Base-by-base conservation (phyloP, 2,329 filamentous ascomycete genomes). In the Penicillium sp. region DNA sequence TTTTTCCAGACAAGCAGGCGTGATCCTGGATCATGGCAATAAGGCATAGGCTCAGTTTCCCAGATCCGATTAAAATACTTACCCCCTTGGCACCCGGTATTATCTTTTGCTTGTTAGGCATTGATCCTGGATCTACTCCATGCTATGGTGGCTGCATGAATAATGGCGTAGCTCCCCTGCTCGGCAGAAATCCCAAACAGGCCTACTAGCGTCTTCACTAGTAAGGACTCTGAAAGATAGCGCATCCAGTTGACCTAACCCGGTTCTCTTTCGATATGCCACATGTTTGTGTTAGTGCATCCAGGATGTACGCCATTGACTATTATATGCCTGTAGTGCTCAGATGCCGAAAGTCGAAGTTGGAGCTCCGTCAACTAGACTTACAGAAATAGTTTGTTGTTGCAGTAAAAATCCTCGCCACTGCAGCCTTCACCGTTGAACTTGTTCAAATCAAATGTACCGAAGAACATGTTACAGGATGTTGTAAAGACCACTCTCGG, bases 51-150 rank as follows among this genome's bases (percentile, higher is more conserved):
- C n/a, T 30, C 4, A 7, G 50, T 44, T 6, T 54, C 42, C 59
- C 59, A 61, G 8, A 61, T 61, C 2, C 59, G 59, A 61, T 55
- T 61, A 8, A 61, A 38, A 22, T 54, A 61, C 19, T 51, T 37
- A 5, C 59, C 59, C 3, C 59, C 59, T 12, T 55, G 3, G 47
- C 47, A 17, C 55, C 55, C 1, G 49, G 55, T 10, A 33, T 33
- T 33, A 33, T 44, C 55, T 1, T 33, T 33, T 33, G 30, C 30
- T 33, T 33, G 30, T 33, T 33, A 10, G 30, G 30, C 59, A 54
- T 9, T 44, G 33, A 13, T 54, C 59, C 40, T 61, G 59, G 5
- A 44, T 26, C 10, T 57, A 58, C 19, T 58, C 55, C 12, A 33
- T 28, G 17, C 53, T 61, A 33, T 33, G 7, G 55, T 61, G 38